Evolutionary conservation across 331 rosid species (phyloP), one percentile per base, ranked within the genome.

Genomic region (Rosa hybrid): DNA sequence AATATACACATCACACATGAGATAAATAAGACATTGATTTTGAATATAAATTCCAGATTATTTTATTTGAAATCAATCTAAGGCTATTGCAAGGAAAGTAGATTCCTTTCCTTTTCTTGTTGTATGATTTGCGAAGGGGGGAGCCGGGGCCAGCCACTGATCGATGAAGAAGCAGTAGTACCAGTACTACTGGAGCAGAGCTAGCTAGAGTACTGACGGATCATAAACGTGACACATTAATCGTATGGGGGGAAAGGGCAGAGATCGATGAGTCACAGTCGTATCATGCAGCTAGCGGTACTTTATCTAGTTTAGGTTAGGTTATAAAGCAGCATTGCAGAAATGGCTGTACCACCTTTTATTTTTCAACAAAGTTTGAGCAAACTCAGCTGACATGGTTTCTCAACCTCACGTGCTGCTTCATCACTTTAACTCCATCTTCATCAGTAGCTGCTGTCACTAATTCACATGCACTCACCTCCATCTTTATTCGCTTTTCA

Each of bases 281-380:
- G n/a, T 18, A 41, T 64, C 1, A 27, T 67, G 48, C 23, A 67
- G 30, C 30, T 27, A 27, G 12, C 71, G 14, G 21, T 25, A 34
- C 74, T 67, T 44, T 63, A 54, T 70, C 72, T 53, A 82, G 60
- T 82, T 86, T 39, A 46, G 87, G 91, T 86, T 39, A 46, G 87
- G 91, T 45, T 78, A 77, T 0, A 41, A 73, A 11, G 13, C 5
- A 74, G 86, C 67, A 41, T 77, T 54, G 20, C 12, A 81, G 78
- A 49, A 48, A 12, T 45, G 50, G 54, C 69, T 63, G 69, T 62
- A 39, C 34, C 45, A 81, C 62, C 72, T 83, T 74, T 70, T 68
- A 54, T 25, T 78, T 81, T 78, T 80, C 72, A 73, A 53, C 81
- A 10, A 78, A 69, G 85, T 81, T 70, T 71, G 60, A 80, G 64